Evolutionary conservation across 768 basidiomycete genomes (phyloP).

Genomic region (Russula ochroleuca): DNA sequence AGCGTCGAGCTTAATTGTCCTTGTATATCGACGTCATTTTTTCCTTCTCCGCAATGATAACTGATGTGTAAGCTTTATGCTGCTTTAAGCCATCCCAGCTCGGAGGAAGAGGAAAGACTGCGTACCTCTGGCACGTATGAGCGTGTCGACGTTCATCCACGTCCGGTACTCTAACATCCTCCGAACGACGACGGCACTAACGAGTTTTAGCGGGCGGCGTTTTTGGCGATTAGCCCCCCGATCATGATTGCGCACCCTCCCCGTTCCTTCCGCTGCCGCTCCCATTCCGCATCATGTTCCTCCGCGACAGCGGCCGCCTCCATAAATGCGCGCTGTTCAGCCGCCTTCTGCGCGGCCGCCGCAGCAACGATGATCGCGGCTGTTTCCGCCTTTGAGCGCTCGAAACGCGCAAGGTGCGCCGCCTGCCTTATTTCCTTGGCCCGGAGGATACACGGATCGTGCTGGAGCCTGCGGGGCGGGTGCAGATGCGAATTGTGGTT

Average conservation of each 20-base stretch:
- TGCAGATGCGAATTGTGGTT: background rate
- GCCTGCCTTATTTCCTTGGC: constrained; percentile 8
- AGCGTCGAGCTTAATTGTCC: constrained; percentile 63
- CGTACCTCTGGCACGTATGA: constrained; percentile 95
- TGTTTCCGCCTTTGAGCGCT: constrained; percentile 31
- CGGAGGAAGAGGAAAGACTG: too few relatives aligned
- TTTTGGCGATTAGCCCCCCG: constrained; percentile 79
- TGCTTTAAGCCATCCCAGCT: constrained; percentile 42
- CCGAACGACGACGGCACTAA: constrained; percentile 87
- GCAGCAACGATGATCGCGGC: constrained; percentile 43
- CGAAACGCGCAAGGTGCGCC: constrained; percentile 17
- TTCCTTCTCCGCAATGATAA: constrained; percentile 91
- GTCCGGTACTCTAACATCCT: constrained; percentile 86
- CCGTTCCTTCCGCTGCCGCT: constrained; percentile 22
- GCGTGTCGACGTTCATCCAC: constrained; percentile 68
- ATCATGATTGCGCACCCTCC: background rate
- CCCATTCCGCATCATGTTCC: constrained; percentile 31
- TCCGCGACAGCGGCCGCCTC: constrained; percentile 30
- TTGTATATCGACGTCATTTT: constrained; percentile 81
- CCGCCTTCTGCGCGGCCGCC: constrained; percentile 32
- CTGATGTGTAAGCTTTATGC: too few relatives aligned
- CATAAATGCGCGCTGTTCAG: constrained; percentile 27
- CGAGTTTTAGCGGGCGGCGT: constrained; percentile 69
- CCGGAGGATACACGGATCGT: background rate
- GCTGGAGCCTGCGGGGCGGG: background rate